Percentiles rank a stretch among this genome's conserved stretches.
Conservation (phyloP, 371 early-diverging fungal species). For the Aphelidium insulamus region DNA sequence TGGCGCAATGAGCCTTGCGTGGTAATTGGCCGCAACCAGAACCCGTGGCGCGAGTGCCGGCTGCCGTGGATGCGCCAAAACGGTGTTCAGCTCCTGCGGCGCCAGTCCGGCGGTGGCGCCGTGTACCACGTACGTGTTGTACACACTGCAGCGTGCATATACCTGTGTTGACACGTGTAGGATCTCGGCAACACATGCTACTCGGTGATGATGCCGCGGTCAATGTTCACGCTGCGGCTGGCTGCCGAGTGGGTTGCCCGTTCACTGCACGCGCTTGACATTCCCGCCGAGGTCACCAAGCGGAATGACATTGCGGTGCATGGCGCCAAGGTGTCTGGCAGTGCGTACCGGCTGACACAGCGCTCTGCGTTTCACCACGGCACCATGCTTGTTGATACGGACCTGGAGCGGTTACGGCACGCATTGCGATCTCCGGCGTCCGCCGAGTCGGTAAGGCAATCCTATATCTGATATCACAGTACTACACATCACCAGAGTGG, state of each 20-base stretch:
- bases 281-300: slow-evolving; percentile 65
- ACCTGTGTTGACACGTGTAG: slow-evolving; percentile 10
- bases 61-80: slow-evolving; percentile 33
- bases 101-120: slow-evolving; percentile 85
- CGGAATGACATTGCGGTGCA: slow-evolving; percentile 74
- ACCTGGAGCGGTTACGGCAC: slow-evolving; percentile 21
- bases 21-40: slow-evolving; percentile 88
- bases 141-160: slow-evolving; percentile 1
- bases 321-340: slow-evolving; percentile 66
- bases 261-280: slow-evolving; percentile 50
- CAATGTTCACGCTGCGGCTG: slow-evolving; percentile 42
- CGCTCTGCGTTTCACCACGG: slow-evolving; percentile 84
- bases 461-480: background rate
- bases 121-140: slow-evolving; percentile 65
- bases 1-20: slow-evolving; percentile 75
- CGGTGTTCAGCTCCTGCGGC: slow-evolving; percentile 54
- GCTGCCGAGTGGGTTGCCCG: slow-evolving; percentile 56
- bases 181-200: slow-evolving; percentile 90
- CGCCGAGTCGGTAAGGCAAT: slow-evolving; percentile 7
- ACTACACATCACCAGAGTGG: slow-evolving; percentile 9
- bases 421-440: slow-evolving; percentile 4
- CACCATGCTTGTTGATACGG: slow-evolving; percentile 84
- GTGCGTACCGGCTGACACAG: slow-evolving; percentile 74
- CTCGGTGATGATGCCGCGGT: slow-evolving; percentile 76
- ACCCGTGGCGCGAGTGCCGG: slow-evolving; percentile 85